phyloP scores from a whole-genome alignment of 352 stramenopile genomes.

The Phytophthora vignae region DNA sequence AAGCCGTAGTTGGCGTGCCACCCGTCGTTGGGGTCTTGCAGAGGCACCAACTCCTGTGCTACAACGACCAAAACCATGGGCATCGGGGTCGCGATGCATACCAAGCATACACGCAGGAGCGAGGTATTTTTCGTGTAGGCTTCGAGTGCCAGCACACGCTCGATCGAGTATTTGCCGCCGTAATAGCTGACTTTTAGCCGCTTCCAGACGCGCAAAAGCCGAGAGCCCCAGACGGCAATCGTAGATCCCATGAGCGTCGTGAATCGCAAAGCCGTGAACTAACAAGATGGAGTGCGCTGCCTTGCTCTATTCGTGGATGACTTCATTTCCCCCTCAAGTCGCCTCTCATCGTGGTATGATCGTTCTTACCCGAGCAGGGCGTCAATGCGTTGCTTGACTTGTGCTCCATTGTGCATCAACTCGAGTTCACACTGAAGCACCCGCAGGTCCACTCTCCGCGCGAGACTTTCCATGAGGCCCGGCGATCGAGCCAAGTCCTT shows the following conservation, averaged over 20 bases:
- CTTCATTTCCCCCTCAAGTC: neutral
- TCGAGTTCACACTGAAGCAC: constrained; percentile 54
- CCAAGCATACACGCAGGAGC: neutral
- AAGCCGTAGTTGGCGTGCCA: constrained; percentile 15
- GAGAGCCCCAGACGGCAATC: neutral
- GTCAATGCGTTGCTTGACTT: constrained; percentile 25
- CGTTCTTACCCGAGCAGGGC: neutral
- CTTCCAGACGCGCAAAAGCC: constrained; percentile 4
- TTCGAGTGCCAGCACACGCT: constrained; percentile 16
- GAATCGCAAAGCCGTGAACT: no score
- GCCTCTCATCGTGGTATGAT: neutral
- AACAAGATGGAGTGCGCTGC: neutral
- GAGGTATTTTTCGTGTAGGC: constrained; percentile 11
- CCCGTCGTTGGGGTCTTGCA: constrained; percentile 7
- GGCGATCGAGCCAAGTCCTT: constrained; percentile 62
- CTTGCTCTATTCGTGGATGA: neutral
- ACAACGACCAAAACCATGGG: constrained; percentile 2
- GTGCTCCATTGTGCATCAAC: constrained; percentile 35
- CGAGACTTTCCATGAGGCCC: constrained; percentile 18
- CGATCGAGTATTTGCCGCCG: constrained; percentile 14
- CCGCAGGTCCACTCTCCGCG: constrained; percentile 29
- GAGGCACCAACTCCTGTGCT: constrained; percentile 7
- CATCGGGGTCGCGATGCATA: constrained; percentile 12
- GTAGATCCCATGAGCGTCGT: neutral
- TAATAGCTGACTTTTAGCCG: constrained; percentile 11